Percentiles rank a stretch among this genome's conserved stretches.
phyloP scores from a whole-genome alignment of 2,329 filamentous ascomycete genomes.

The Pseudohalonectria lignicola region DNA sequence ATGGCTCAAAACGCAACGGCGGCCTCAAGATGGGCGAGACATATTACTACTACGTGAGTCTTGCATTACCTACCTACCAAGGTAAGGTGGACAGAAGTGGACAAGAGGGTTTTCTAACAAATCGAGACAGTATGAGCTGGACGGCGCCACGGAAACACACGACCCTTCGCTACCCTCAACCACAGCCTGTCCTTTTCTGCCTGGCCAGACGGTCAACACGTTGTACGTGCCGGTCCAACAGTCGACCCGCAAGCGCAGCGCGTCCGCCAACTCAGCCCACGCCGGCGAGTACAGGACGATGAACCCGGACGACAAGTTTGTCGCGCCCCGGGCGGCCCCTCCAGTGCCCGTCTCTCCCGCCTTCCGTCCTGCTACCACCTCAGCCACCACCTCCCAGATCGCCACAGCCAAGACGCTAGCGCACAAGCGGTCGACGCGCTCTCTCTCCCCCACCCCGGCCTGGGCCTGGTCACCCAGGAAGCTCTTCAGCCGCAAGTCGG shows the following conservation, averaged over 20 bases:
- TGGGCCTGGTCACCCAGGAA: constrained; percentile 34
- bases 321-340: constrained; percentile 51
- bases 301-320: constrained; percentile 67
- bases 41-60: constrained; percentile 89
- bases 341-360: constrained; percentile 30
- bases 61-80: no score
- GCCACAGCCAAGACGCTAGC: constrained; percentile 7
- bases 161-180: constrained; percentile 65
- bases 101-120: no score
- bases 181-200: constrained; percentile 71
- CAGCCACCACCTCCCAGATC: constrained; percentile 11
- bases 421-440: constrained; percentile 28
- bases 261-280: constrained; percentile 50
- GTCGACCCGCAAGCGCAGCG: constrained; percentile 47
- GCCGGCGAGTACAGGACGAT: constrained; percentile 58
- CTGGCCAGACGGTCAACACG: constrained; percentile 79
- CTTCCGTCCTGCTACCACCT: constrained; percentile 20
- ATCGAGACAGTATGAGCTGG: constrained; percentile 73
- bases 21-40: constrained; percentile 85
- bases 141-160: constrained; percentile 66
- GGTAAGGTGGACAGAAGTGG: no score
- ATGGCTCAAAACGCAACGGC: constrained; percentile 51
- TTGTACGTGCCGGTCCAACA: constrained; percentile 69
- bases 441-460: constrained; percentile 34
- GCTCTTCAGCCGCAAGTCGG: constrained; percentile 29